Evolutionary conservation across 768 basidiomycete species (phyloP), one percentile per base, ranked within the genome.

Genomic region (Amanita brunnescens): DNA sequence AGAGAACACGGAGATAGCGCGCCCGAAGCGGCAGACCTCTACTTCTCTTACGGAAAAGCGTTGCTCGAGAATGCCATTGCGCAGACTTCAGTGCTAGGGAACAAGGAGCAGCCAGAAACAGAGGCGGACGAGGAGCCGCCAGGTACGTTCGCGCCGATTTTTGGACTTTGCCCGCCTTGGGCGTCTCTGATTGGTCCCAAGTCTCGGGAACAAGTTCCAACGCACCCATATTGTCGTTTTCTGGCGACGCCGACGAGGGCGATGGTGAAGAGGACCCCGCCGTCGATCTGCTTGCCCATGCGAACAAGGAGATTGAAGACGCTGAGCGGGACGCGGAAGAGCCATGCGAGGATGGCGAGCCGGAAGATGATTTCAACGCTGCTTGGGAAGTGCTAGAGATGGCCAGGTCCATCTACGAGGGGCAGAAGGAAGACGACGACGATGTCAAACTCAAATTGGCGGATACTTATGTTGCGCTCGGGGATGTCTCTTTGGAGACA

Each of bases 381-480:
- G 92, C 96, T 10, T 99, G 95, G 93, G 90, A 96, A 62, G 85
- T 95, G 2, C 74, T 99, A n/a, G 96, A 99, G 58, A 81, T 95
- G 51, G 94, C 95, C 18, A 77, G 94, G 35, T 80, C 85, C 9
- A 85, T 95, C 53, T 93, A 90, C 60, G 80, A 83, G 56, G 87
- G 85, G 64, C 75, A 77, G 54, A 71, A 74, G 5, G 73, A 74
- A 7, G 78, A 76, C 23, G 75, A 78, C 38, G 83, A 86, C 12
- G 76, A 78, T 49, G 66, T 79, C 32, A 83, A 78, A 61, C 76
- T 95, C 48, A 90, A 88, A 69, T 74, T 95, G 46, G 95, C 95
- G 3, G 93, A 97, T 55, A 89, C 87, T 2, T 94, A 87, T 64
- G 83, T 94, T 52, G 73, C 87, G 6, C 76, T 99, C 6, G 96